phyloP scores from a whole-genome alignment of 306 rosid genomes.

The Senna tora region DNA sequence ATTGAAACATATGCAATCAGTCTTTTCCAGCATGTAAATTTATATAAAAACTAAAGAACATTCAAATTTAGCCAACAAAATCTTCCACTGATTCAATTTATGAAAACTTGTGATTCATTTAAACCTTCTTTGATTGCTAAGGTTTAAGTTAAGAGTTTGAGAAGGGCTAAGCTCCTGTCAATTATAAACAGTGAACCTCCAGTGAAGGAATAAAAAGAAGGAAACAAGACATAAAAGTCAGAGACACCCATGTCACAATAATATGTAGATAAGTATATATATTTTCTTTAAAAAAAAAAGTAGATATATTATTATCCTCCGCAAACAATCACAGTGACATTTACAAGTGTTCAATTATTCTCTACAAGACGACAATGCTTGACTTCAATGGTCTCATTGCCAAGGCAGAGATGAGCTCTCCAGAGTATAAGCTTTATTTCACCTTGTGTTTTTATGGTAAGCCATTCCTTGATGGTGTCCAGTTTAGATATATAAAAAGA shows the following conservation, averaged over 20 bases:
- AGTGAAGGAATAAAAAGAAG: constrained; percentile 10
- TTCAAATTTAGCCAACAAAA: neutral
- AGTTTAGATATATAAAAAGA: neutral
- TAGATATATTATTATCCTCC: neutral
- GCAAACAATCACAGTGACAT: neutral
- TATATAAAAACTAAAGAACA: neutral
- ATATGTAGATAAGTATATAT: neutral
- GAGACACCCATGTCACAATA: neutral
- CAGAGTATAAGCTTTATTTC: neutral
- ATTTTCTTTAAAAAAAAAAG: no score
- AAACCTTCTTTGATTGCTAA: neutral
- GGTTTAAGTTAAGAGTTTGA: neutral
- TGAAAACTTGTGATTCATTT: constrained; percentile 5
- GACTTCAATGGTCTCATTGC: neutral
- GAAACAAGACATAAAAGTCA: constrained; percentile 7
- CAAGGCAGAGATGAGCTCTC: constrained; percentile 8
- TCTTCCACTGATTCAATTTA: neutral
- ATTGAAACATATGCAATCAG: constrained; percentile 41
- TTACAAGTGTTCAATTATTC: neutral
- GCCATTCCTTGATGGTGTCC: neutral
- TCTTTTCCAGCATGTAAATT: constrained; percentile 31
- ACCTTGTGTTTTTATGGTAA: constrained; percentile 4
- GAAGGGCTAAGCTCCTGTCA: neutral
- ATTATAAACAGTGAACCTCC: neutral
- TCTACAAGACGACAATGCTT: neutral